Percentiles rank a stretch among this genome's conserved stretches.
Evolutionary conservation across 192 early-diverging fungal genomes (phyloP).

Genomic region (Podila epigama): DNA sequence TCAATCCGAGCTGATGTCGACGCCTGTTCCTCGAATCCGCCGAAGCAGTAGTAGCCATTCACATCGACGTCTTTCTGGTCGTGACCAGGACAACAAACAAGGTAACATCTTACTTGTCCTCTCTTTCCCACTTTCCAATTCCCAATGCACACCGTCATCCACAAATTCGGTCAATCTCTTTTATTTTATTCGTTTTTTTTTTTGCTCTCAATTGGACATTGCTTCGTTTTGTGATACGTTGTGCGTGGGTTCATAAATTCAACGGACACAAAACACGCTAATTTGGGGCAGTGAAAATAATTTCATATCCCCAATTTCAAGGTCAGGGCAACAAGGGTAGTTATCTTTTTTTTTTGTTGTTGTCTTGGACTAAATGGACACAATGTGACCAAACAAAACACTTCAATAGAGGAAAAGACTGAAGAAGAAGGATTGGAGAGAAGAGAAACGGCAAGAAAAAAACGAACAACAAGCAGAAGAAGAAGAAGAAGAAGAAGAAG

Average conservation of each 20-base stretch:
- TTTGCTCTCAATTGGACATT: too few species aligned
- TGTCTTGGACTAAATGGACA: neutral
- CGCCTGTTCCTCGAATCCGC: neutral
- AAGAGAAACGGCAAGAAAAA: neutral
- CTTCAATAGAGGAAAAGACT: too few species aligned
- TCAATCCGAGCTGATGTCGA: neutral
- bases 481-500: neutral
- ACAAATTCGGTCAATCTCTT: neutral
- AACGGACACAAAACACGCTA: too few species aligned
- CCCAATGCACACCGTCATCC: too few species aligned
- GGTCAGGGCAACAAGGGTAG: too few species aligned
- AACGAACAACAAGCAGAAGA: too few species aligned
- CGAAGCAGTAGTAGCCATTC: neutral
- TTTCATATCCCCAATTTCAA: too few species aligned
- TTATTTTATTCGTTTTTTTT: neutral
- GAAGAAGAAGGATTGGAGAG: neutral
- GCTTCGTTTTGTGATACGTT: too few species aligned
- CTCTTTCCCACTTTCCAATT: too few species aligned
- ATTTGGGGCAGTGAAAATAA: too few species aligned
- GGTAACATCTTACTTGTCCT: neutral
- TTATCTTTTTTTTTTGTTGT: neutral
- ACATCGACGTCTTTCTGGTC: conserved; percentile 6
- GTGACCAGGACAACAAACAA: conserved; percentile 5
- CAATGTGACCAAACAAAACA: neutral
- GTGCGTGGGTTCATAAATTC: too few species aligned